Conservation (phyloP, 352 stramenopile genomes). For the Phytopythium boreale region DNA sequence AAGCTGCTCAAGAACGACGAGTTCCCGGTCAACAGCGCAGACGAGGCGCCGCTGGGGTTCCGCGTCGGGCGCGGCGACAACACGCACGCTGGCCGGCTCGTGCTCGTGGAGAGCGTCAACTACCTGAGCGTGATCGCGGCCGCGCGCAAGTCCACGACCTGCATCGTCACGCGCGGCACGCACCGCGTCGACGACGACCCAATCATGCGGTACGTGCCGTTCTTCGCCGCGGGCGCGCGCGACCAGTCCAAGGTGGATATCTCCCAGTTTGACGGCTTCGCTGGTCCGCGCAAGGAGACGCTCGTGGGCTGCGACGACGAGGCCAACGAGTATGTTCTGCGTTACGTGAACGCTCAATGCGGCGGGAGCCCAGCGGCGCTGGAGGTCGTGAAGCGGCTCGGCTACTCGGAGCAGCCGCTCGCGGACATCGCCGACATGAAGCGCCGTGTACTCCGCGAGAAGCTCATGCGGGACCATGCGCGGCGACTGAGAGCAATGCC, state of each 20-base stretch:
- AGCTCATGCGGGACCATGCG: slow-evolving; percentile 6
- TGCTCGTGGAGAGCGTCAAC: slow-evolving; percentile 35
- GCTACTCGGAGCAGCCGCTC: slow-evolving; percentile 48
- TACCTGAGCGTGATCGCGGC: slow-evolving; percentile 38
- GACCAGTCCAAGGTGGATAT: slow-evolving; percentile 22
- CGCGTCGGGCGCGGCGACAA: slow-evolving; percentile 43
- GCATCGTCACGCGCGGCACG: slow-evolving; percentile 43
- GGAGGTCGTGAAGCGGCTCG: slow-evolving; percentile 39
- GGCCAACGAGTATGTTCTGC: slow-evolving; percentile 57
- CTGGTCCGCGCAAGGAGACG: slow-evolving; percentile 26
- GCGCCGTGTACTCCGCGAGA: slow-evolving; percentile 19
- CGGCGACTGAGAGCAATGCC: neutral
- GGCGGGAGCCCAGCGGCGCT: slow-evolving; percentile 41
- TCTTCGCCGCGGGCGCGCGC: slow-evolving; percentile 29
- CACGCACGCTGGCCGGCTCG: slow-evolving; percentile 21
- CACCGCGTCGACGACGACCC: slow-evolving; percentile 71
- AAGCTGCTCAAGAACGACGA: slow-evolving; percentile 38
- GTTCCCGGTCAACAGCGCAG: slow-evolving; percentile 10
- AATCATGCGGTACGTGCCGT: slow-evolving; percentile 77
- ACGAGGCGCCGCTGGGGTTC: slow-evolving; percentile 30
- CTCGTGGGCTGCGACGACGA: slow-evolving; percentile 63
- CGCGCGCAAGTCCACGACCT: slow-evolving; percentile 66
- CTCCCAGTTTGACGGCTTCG: slow-evolving; percentile 34
- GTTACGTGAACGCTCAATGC: slow-evolving; percentile 42
- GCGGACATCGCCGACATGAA: slow-evolving; percentile 57